Conservation (phyloP, 345 rosid genomes). For the Mercurialis annua region DNA sequence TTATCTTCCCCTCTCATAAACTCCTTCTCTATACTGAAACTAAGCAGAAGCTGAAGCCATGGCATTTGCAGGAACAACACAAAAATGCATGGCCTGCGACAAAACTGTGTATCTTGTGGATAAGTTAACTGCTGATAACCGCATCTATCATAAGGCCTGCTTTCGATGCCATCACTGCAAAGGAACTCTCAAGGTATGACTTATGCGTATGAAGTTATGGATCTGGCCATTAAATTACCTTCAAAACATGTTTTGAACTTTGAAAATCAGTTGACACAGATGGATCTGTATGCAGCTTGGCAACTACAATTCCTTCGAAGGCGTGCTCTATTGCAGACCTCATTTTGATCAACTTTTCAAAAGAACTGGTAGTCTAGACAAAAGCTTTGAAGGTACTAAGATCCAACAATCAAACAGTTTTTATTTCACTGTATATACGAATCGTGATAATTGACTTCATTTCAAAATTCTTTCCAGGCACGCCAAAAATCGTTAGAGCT, state of each 20-base stretch:
- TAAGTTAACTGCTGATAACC: conserved; percentile 94
- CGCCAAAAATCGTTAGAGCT: conserved; percentile 80
- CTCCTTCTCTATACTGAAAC: conserved; percentile 12
- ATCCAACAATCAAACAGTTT: background rate
- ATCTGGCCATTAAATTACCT: background rate
- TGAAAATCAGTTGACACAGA: conserved; percentile 13
- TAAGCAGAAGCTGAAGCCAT: conserved; percentile 28
- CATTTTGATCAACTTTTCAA: conserved; percentile 95
- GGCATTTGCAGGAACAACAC: conserved; percentile 99
- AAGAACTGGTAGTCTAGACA: conserved; percentile 96
- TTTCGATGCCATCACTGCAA: conserved; percentile 99
- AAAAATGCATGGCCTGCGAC: conserved; percentile 98
- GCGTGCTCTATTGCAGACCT: conserved; percentile 94
- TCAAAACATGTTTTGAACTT: background rate
- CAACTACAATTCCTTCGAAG: conserved; percentile 97
- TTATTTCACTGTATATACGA: background rate
- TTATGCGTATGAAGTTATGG: background rate
- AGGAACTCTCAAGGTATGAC: conserved; percentile 88
- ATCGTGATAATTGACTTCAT: conserved; percentile 14
- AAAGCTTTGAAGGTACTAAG: conserved; percentile 83
- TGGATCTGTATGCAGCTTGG: conserved; percentile 61
- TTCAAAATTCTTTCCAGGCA: conserved; percentile 45
- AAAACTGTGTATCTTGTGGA: conserved; percentile 96
- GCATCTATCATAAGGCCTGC: conserved; percentile 87
- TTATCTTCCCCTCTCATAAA: conserved; percentile 17